Evolutionary conservation across 495 filamentous ascomycete species (phyloP).

Genomic region (Stereocaulon alpinum): DNA sequence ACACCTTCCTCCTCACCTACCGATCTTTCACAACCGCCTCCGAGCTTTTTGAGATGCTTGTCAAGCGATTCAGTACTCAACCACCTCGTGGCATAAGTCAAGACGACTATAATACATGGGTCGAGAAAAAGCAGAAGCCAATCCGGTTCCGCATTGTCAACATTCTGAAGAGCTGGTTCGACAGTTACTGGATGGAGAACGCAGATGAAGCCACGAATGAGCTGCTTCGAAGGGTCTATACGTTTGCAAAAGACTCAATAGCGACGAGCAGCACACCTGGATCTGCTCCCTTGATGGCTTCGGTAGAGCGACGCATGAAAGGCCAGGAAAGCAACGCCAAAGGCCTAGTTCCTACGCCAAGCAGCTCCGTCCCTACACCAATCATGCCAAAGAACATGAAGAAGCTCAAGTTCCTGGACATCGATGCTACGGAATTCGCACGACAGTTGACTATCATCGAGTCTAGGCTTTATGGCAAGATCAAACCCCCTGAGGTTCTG

Average conservation of each 20-base stretch:
- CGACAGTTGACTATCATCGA: conserved; percentile 95
- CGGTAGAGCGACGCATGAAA: conserved; percentile 74
- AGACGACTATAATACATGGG: conserved; percentile 75
- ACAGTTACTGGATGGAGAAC: conserved; percentile 97
- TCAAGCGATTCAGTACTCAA: conserved; percentile 82
- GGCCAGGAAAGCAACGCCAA: conserved; percentile 85
- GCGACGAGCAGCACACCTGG: conserved; percentile 88
- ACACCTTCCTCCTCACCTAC: conserved; percentile 94
- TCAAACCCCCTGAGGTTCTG: conserved; percentile 88
- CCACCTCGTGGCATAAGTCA: conserved; percentile 73
- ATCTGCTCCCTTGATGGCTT: conserved; percentile 64
- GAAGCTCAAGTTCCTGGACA: conserved; percentile 97
- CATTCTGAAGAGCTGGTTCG: conserved; percentile 96
- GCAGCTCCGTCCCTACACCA: conserved; percentile 64
- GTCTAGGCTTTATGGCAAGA: conserved; percentile 86
- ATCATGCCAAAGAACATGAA: conserved; percentile 99
- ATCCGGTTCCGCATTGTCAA: conserved; percentile 95
- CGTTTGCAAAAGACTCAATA: conserved; percentile 84
- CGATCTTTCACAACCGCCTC: conserved; percentile 83
- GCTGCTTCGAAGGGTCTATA: conserved; percentile 76
- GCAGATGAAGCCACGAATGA: conserved; percentile 71
- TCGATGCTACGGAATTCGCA: conserved; percentile 91
- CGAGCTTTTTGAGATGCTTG: conserved; percentile 87
- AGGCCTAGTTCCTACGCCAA: conserved; percentile 75
- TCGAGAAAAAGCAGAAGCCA: conserved; percentile 86